Percentiles rank a stretch among this genome's conserved stretches.
These are phyloP conservation scores for Nemania sp. DNA, from an alignment of 2,329 filamentous ascomycete species.

Conservation along the genomic window DNA sequence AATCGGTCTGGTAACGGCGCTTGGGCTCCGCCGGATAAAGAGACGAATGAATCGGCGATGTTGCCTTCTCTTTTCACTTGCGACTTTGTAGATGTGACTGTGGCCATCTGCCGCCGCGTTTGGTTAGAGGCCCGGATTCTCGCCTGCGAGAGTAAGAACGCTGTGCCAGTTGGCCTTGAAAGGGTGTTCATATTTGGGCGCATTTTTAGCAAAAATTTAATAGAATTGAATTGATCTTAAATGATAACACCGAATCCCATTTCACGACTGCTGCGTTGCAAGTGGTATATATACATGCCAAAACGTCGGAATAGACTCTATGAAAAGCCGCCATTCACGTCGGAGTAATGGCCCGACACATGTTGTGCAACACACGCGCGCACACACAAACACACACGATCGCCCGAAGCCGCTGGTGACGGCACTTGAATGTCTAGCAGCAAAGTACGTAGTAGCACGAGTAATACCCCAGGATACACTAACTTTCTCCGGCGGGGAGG, in stretches of 20 bases:
- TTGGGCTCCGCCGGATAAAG: conserved; percentile 53
- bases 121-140: background rate
- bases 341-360: conserved; percentile 10
- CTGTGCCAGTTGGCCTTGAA: background rate
- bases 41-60: conserved; percentile 65
- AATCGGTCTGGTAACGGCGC: conserved; percentile 58
- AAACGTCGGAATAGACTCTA: background rate
- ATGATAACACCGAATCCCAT: background rate
- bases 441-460: background rate
- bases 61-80: conserved; percentile 59
- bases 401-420: background rate
- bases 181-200: background rate
- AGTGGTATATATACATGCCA: conserved; percentile 4
- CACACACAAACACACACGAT: background rate
- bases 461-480: background rate
- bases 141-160: conserved; percentile 12
- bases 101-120: conserved; percentile 16
- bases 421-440: background rate
- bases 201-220: background rate
- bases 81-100: conserved; percentile 20
- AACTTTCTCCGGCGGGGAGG: background rate
- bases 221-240: background rate
- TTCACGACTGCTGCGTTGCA: too few relatives aligned
- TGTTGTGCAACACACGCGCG: background rate
- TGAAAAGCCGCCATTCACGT: background rate